phyloP scores from a whole-genome alignment of 306 rosid genomes.

The Pyrus betulifolia region DNA sequence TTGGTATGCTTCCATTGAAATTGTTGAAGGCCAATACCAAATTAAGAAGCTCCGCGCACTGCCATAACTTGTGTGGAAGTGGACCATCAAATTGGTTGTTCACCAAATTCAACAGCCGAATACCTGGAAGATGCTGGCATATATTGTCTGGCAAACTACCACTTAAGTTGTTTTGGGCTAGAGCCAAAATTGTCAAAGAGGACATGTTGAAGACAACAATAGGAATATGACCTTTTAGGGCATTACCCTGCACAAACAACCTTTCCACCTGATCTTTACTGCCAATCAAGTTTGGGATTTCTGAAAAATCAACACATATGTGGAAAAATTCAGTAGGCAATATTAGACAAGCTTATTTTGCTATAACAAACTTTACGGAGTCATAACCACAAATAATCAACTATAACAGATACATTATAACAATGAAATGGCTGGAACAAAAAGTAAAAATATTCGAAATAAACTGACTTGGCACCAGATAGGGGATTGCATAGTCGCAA shows the following conservation, averaged over 20 bases:
- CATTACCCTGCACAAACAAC: background rate
- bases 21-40: background rate
- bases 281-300: background rate
- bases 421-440: no score
- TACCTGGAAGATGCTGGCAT: background rate
- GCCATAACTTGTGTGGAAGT: conserved; percentile 7
- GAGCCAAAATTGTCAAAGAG: background rate
- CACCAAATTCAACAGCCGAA: background rate
- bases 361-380: no score
- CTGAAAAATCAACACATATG: background rate
- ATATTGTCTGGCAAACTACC: conserved; percentile 3
- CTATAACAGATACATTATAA: no score
- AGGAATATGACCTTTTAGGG: conserved; percentile 5
- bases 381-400: no score
- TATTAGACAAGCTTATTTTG: no score
- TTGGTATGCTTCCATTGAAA: conserved; percentile 10
- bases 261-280: background rate
- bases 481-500: no score
- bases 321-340: no score
- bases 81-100: background rate
- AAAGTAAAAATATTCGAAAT: no score
- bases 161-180: background rate
- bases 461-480: no score
- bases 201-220: background rate
- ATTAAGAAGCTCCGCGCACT: background rate